Conservation (phyloP, 2,329 filamentous ascomycete species). For the Microcyclosporella mali region DNA sequence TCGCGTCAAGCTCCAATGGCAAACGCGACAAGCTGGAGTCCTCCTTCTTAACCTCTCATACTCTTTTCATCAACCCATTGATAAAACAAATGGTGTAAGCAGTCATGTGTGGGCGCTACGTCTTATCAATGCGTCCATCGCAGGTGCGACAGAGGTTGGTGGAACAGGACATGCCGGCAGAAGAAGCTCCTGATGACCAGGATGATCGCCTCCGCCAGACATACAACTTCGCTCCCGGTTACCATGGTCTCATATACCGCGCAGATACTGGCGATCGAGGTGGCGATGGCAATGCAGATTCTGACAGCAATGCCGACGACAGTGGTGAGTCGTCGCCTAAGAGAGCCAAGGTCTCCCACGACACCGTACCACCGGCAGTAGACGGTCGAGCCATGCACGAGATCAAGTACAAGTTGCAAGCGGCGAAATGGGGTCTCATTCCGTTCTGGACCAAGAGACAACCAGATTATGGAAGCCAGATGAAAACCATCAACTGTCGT, state of each 20-base stretch:
- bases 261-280: constrained; percentile 27
- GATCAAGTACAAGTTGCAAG: constrained; percentile 72
- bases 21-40: background rate
- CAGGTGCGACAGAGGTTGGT: constrained; percentile 69
- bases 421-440: constrained; percentile 93
- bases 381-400: constrained; percentile 27
- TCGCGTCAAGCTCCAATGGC: constrained; percentile 1
- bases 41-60: background rate
- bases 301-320: background rate
- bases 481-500: constrained; percentile 92
- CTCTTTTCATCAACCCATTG: background rate
- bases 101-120: constrained; percentile 63
- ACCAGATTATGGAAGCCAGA: constrained; percentile 67
- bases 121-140: constrained; percentile 55
- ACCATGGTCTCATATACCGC: constrained; percentile 49
- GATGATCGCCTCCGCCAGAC: constrained; percentile 67
- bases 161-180: constrained; percentile 60
- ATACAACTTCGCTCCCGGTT: constrained; percentile 90
- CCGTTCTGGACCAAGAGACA: constrained; percentile 88
- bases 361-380: constrained; percentile 8
- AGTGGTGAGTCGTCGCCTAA: constrained; percentile 19
- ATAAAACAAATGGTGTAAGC: background rate
- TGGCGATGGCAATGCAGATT: constrained; percentile 20
- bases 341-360: constrained; percentile 20
- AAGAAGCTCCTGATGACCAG: constrained; percentile 65